Percentiles rank a stretch among this genome's conserved stretches.
These are phyloP conservation scores for Avena sativa DNA, from an alignment of 176 grass and related monocot genomes.

Conservation along the genomic window DNA sequence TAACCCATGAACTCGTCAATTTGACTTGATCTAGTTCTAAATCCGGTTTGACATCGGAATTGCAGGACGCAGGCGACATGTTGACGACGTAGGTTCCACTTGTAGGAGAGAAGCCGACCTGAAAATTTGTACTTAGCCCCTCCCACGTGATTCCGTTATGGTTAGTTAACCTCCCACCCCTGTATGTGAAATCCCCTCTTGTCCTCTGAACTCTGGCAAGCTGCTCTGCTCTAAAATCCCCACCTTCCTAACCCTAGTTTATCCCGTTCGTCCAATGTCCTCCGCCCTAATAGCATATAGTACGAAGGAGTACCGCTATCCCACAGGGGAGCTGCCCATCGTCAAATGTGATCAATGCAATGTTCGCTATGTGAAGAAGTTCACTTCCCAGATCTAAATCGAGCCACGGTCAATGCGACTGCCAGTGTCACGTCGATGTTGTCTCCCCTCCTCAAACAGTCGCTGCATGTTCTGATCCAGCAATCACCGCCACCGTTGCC, in stretches of 20 bases:
- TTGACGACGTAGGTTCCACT: not conserved
- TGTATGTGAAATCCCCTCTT: no score
- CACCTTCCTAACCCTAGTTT: not conserved
- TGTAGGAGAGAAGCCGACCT: not conserved
- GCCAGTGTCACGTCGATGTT: no score
- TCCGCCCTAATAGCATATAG: not conserved
- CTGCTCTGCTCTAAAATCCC: not conserved
- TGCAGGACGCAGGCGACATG: not conserved
- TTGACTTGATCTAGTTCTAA: not conserved
- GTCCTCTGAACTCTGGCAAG: no score
- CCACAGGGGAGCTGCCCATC: no score
- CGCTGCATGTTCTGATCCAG: no score
- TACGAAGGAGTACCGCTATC: no score
- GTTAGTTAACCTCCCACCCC: not conserved
- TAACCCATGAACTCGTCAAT: not conserved
- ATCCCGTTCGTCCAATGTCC: not conserved
- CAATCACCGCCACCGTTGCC: no score
- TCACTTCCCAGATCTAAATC: not conserved
- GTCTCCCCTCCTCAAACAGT: no score
- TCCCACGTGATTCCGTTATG: not conserved
- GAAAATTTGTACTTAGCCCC: not conserved
- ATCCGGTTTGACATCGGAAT: not conserved
- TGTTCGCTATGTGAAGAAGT: not conserved
- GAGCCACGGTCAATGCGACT: no score
- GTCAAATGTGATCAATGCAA: not conserved